Evolutionary conservation across 805 yeast species (phyloP).

Genomic region (Yarrowia sp.): DNA sequence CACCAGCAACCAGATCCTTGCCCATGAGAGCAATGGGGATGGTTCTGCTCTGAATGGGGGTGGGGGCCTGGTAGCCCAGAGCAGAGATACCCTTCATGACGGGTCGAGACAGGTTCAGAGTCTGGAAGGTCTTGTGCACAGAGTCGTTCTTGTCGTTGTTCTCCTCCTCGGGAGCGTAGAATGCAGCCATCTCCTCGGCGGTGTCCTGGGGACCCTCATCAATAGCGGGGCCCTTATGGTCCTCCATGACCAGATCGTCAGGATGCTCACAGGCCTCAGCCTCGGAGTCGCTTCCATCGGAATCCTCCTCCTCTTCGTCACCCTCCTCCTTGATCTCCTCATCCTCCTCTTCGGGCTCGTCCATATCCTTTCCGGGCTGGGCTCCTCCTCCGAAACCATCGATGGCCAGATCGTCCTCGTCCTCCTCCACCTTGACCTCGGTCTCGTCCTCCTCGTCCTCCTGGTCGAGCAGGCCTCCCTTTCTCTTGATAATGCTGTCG

Average conservation of each 20-base stretch:
- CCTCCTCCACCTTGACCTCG: conserved; percentile 40
- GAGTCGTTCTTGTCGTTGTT: conserved; percentile 51
- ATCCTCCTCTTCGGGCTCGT: conserved; percentile 37
- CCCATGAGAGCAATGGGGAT: conserved; percentile 93
- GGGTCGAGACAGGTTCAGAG: conserved; percentile 84
- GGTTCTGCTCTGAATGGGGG: conserved; percentile 90
- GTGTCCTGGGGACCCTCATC: conserved; percentile 43
- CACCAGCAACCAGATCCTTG: conserved; percentile 97
- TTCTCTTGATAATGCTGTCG: conserved; percentile 81
- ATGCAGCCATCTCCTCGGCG: conserved; percentile 78
- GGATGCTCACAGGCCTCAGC: conserved; percentile 3
- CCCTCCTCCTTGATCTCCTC: conserved; percentile 33
- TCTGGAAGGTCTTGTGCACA: conserved; percentile 65
- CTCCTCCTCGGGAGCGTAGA: conserved; percentile 58
- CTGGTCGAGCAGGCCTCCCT: conserved; percentile 69
- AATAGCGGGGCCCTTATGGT: conserved; percentile 13
- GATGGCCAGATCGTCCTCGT: conserved; percentile 43
- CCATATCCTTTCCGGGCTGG: conserved; percentile 32
- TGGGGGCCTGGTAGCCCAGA: conserved; percentile 81
- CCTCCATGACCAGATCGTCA: conserved; percentile 4
- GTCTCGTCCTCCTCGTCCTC: conserved; percentile 41
- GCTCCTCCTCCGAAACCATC: conserved; percentile 44
- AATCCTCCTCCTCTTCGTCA: conserved; percentile 38
- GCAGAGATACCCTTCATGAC: conserved; percentile 76
- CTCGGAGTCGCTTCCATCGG: conserved; percentile 34